Percentiles rank a stretch among this genome's conserved stretches.
These are phyloP conservation scores for Myxozyma melibiosi DNA, from an alignment of 805 yeast species.

Conservation along the genomic window DNA sequence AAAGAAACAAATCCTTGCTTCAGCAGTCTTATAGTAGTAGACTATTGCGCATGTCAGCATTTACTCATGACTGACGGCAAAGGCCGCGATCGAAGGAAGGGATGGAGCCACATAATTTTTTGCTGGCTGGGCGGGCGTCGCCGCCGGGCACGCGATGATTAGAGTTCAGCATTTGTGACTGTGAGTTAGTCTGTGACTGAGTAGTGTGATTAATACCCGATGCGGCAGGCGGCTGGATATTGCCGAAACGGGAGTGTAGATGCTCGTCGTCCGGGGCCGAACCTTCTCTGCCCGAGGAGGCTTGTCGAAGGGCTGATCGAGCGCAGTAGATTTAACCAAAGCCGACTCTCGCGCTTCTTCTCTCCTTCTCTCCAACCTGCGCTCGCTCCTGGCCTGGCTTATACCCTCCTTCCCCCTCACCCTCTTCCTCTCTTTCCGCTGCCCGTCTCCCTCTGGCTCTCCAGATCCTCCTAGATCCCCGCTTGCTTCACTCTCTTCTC, in stretches of 20 bases:
- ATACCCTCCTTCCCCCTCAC: not conserved
- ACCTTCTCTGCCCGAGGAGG: not conserved
- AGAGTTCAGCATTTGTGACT: not conserved
- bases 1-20: not conserved
- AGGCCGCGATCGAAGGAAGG: not conserved
- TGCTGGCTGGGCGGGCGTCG: not conserved
- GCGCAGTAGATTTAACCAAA: too few species aligned
- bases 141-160: not conserved
- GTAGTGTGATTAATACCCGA: not conserved
- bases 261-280: not conserved
- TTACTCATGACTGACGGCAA: not conserved
- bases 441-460: not conserved
- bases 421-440: not conserved
- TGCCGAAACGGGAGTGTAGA: not conserved
- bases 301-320: too few species aligned
- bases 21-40: not conserved
- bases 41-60: not conserved
- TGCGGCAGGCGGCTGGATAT: not conserved
- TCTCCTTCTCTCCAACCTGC: not conserved
- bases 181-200: not conserved
- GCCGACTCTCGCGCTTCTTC: too few species aligned
- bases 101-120: not conserved
- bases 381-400: not conserved
- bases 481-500: not conserved
- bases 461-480: not conserved